phyloP scores from a whole-genome alignment of 176 grass and related monocot species.

The Oryza officinalis region DNA sequence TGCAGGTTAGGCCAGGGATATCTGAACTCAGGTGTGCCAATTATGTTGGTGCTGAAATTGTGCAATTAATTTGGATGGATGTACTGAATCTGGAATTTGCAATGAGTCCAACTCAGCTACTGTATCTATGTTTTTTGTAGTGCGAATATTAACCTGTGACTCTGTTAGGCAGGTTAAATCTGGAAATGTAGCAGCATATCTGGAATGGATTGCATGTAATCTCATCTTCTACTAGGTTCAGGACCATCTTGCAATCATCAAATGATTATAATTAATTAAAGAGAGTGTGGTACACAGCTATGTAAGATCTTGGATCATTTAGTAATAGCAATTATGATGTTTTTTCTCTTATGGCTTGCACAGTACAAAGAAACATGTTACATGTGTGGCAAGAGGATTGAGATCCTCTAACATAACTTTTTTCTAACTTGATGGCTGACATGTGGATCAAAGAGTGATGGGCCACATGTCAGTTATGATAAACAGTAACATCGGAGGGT shows the following conservation, averaged over 20 bases:
- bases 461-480: too few relatives aligned
- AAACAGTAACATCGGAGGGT: too few relatives aligned
- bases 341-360: background rate
- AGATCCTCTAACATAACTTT: too few relatives aligned
- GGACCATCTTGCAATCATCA: constrained; percentile 32
- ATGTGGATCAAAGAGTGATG: too few relatives aligned
- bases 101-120: background rate
- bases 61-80: background rate
- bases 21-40: constrained; percentile 10
- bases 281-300: background rate
- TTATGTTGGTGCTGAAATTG: constrained; percentile 3
- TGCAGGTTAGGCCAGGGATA: background rate
- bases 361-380: constrained; percentile 15
- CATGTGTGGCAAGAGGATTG: constrained; percentile 34
- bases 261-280: background rate
- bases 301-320: background rate
- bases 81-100: background rate
- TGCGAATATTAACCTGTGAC: background rate
- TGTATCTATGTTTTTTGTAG: background rate
- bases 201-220: background rate
- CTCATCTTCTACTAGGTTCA: background rate
- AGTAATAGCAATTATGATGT: constrained; percentile 18
- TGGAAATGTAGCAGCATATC: background rate
- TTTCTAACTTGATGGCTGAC: too few relatives aligned
- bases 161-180: background rate